Evolutionary conservation across 139 green algal genomes (phyloP).

Genomic region (Parachlorella kessleri): DNA sequence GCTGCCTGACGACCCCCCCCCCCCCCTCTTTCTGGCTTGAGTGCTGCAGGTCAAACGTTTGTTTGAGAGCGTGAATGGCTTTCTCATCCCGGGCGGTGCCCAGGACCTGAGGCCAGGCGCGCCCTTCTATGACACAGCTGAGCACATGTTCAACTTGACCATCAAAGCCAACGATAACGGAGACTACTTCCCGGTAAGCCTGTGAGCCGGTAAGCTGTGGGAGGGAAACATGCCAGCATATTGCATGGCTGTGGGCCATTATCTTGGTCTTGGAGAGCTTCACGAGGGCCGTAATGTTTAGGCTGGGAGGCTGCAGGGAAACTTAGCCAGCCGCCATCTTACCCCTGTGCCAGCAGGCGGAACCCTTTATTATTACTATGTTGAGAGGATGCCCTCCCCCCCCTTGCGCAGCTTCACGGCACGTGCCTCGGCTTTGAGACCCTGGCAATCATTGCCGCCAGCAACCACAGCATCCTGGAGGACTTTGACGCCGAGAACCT

Average conservation of each 20-base stretch:
- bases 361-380: too few relatives aligned
- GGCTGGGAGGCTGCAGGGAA: too few relatives aligned
- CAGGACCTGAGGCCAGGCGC: constrained; percentile 64
- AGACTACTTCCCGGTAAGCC: constrained; percentile 78
- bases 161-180: constrained; percentile 76
- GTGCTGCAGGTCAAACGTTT: constrained; percentile 18
- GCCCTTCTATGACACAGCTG: constrained; percentile 75
- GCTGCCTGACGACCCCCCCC: too few relatives aligned
- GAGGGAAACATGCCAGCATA: too few relatives aligned
- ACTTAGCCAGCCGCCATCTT: too few relatives aligned
- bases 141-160: constrained; percentile 61
- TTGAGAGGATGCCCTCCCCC: too few relatives aligned
- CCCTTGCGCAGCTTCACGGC: constrained; percentile 54
- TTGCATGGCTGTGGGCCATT: too few relatives aligned
- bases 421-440: constrained; percentile 85
- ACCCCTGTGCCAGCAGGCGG: too few relatives aligned
- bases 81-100: constrained; percentile 79
- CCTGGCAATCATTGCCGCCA: constrained; percentile 56
- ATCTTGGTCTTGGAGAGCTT: too few relatives aligned
- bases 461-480: constrained; percentile 60
- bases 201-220: too few relatives aligned
- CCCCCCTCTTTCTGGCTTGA: too few relatives aligned
- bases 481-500: constrained; percentile 72
- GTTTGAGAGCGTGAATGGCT: constrained; percentile 66
- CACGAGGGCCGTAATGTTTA: too few relatives aligned